These are phyloP conservation scores for Lathyrus tuberosus DNA, from an alignment of 306 rosid genomes.

Conservation along the genomic window DNA sequence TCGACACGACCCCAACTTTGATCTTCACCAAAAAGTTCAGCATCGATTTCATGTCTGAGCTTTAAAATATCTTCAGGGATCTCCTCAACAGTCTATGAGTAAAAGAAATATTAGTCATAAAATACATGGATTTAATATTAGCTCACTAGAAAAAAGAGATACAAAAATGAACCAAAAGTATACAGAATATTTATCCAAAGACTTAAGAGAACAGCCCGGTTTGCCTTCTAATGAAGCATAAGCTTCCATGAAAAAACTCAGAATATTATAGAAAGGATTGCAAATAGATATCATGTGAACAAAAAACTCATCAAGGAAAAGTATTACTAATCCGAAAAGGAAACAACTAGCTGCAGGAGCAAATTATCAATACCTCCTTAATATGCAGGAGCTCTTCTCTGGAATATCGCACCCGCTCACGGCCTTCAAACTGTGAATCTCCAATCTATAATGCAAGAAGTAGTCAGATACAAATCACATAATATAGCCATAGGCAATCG, in stretches of 20 bases:
- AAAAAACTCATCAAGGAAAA: neutral
- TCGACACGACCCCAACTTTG: conserved; percentile 82
- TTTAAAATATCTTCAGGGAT: conserved; percentile 68
- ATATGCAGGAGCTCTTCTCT: conserved; percentile 77
- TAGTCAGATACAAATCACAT: conserved; percentile 25
- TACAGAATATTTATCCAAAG: conserved; percentile 8
- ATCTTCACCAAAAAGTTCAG: conserved; percentile 84
- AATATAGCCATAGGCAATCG: conserved; percentile 6
- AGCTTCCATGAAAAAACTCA: neutral
- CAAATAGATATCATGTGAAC: conserved; percentile 13
- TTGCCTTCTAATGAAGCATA: conserved; percentile 17
- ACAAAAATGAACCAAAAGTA: neutral
- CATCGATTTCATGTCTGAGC: conserved; percentile 73
- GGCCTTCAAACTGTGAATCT: conserved; percentile 87
- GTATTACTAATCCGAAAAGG: neutral
- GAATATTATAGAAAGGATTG: neutral
- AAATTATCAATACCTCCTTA: conserved; percentile 60
- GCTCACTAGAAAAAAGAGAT: neutral
- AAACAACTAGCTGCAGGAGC: conserved; percentile 2
- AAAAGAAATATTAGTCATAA: conserved; percentile 24
- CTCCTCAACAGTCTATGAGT: conserved; percentile 64
- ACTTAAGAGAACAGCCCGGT: neutral
- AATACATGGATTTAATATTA: neutral
- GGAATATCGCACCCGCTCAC: conserved; percentile 71
- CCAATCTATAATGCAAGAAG: conserved; percentile 62